Evolutionary conservation across 768 basidiomycete genomes (phyloP), one percentile per base, ranked within the genome.

Genomic region (Tricholoma terreum): DNA sequence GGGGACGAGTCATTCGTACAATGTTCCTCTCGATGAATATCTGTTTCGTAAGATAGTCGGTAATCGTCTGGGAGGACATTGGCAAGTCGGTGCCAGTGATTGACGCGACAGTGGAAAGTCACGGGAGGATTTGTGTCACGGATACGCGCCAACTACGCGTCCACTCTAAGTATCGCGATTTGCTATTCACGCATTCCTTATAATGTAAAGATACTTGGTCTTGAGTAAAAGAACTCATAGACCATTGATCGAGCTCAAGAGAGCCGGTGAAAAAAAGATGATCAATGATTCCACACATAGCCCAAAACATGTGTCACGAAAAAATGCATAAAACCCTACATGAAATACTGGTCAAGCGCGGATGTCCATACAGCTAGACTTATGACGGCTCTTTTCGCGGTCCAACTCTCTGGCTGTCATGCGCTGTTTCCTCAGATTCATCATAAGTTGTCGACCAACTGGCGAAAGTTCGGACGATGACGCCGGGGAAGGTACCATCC

Each of bases 401-500:
- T 75, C 75, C 6, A 54, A 63, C 50, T 78, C 75, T 31, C 76
- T 69, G 3, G 75, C 74, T 46, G 64, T 72, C 61, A 69, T 70
- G 52, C 78, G 70, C 62, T 81, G 76, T 53, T 78, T 75, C 55
- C 89, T 76, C 43, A 86, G 66, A 62, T 85, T 79, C 56, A 74
- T 72, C 89, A 91, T 91, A 64, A 91, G 77, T 65, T 85, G 78
- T 61, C 77, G 79, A 5, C 81, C 85, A 31, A 85, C 72, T 12
- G 87, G 87, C 17, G 89, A 91, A 50, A 92, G 73, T 59, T 91
- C 90, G 9, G 87, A 81, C 2, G 89, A 89, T 27, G 82, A 85
- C 21, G 86, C 80, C 19, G 89, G 87, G 1, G 87, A 89, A 3
- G 85, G 80, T 30, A 68, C 65, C 56, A 72, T 76, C 11, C 73